Percentiles rank a stretch among this genome's conserved stretches.
Evolutionary conservation across 352 stramenopile genomes (phyloP).

Genomic region (Pythium graminicola): DNA sequence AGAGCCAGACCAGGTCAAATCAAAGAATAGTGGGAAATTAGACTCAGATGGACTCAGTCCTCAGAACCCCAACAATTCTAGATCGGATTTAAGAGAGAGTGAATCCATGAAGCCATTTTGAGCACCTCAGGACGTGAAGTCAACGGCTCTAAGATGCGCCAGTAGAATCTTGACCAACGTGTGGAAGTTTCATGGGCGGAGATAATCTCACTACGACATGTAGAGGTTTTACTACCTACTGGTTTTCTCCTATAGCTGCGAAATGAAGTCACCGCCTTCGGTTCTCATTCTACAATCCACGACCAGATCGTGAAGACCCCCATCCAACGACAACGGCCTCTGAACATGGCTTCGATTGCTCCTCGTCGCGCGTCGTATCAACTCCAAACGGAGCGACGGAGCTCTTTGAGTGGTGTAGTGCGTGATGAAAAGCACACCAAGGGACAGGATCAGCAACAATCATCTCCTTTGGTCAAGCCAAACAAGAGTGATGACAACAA

Average conservation of each 20-base stretch:
- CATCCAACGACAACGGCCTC: neutral
- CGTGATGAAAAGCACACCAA: neutral
- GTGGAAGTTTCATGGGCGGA: neutral
- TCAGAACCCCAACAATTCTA: slow-evolving; percentile 8
- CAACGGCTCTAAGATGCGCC: neutral
- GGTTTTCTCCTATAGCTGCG: too few species aligned
- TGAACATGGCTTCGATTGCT: slow-evolving; percentile 11
- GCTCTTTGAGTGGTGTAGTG: neutral
- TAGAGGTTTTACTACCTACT: too few species aligned
- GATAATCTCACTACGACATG: neutral
- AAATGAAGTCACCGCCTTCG: neutral
- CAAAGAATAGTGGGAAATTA: neutral
- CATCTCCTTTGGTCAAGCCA: neutral
- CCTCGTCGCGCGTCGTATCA: slow-evolving; percentile 12
- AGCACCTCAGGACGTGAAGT: too few species aligned
- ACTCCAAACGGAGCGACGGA: neutral
- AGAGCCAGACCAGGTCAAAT: slow-evolving; percentile 11
- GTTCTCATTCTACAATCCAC: slow-evolving; percentile 6
- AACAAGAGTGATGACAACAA: neutral
- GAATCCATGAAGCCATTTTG: slow-evolving; percentile 10
- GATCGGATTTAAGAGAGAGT: slow-evolving; percentile 1
- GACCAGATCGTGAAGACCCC: neutral
- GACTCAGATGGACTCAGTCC: slow-evolving; percentile 4
- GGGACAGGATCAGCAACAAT: slow-evolving; percentile 1
- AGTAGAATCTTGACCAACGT: neutral